Conservation (phyloP, 805 yeast species). For the Metschnikowia proteae region DNA sequence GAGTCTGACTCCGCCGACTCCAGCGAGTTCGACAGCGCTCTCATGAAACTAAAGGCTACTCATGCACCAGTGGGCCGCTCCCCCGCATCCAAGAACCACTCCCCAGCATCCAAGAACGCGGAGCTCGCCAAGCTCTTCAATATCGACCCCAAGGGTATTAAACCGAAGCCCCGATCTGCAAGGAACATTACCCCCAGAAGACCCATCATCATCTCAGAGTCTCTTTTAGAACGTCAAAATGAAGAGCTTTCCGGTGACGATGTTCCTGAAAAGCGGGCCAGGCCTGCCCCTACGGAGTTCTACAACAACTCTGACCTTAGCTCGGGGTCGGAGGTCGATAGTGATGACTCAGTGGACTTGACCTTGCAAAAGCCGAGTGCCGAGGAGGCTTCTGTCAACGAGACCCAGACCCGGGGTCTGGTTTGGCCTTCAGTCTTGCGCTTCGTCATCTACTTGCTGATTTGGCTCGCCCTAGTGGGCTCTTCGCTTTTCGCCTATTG, state of each 20-base stretch:
- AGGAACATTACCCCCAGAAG: conserved; percentile 16
- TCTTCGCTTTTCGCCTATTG: conserved; percentile 46
- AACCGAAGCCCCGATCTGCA: conserved; percentile 12
- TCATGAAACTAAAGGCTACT: conserved; percentile 13
- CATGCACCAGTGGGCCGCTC: background rate
- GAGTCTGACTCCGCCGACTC: background rate
- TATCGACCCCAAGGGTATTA: conserved; percentile 13
- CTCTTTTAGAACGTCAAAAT: background rate
- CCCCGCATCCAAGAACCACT: background rate
- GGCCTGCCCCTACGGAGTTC: background rate
- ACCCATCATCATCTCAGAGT: conserved; percentile 14
- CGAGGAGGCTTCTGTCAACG: background rate
- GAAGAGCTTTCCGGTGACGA: conserved; percentile 1
- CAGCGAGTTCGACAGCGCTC: conserved; percentile 16
- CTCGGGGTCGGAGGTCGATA: background rate
- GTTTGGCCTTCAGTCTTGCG: background rate
- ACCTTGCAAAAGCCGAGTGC: background rate
- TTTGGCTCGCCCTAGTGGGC: conserved; percentile 36
- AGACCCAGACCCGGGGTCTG: background rate
- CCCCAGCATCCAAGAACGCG: conserved; percentile 4
- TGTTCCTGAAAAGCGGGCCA: conserved; percentile 1
- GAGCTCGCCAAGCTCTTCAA: conserved; percentile 17
- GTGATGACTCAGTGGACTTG: background rate
- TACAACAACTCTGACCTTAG: conserved; percentile 3
- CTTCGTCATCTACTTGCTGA: conserved; percentile 16